Evolutionary conservation across 805 yeast species (phyloP), one percentile per base, ranked within the genome.

Genomic region (Saccharomycopsis fibuligera): DNA sequence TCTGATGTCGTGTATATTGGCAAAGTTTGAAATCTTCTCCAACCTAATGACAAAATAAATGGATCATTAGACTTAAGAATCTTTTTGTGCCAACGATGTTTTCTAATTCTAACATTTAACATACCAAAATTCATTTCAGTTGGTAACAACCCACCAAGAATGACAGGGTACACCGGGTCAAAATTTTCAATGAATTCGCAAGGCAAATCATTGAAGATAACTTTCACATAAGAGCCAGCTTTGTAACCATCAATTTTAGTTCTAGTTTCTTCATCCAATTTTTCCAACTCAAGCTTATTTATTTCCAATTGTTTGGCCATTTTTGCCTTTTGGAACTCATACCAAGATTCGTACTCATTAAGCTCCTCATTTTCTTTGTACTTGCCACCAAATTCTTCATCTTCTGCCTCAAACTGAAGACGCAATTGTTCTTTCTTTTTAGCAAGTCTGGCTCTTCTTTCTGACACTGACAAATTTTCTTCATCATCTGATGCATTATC

Each of bases 1-100:
- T 93, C 99, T 5, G 96, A 81, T 0, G 99, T 93, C 3, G 99
- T 90, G 64, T 90, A 93, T 23, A 93, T 76, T 6, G 99, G 99
- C 48, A 91, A 69, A 0, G 99, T 90, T 67, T 93, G 99, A 70
- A 93, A 95, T 65, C 99, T 76, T 70, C 99, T 81, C 99, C 99
- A 93, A 35, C 99, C 99, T 38, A 93, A 68, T 0, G 98, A 91
- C 43, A 93, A 64, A 47, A 93, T 88, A 56, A 95, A 73, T 1
- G 99, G 99, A 68, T 93, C 99, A 62, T 88, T 95, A 8, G 97
- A 79, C 66, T 93, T 93, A 59, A 93, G 73, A 51, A 95, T 87
- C 74, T 89, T 89, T 63, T 89, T 91, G 68, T 93, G 97, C 99
- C 99, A 93, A 72, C 99, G 81, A 64, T 93, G 99, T 67, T 96